A percentile compares a stretch with the other conserved stretches of the same genome.
Evolutionary conservation across 345 rosid genomes (phyloP).

Genomic region (Durio zibethinus): DNA sequence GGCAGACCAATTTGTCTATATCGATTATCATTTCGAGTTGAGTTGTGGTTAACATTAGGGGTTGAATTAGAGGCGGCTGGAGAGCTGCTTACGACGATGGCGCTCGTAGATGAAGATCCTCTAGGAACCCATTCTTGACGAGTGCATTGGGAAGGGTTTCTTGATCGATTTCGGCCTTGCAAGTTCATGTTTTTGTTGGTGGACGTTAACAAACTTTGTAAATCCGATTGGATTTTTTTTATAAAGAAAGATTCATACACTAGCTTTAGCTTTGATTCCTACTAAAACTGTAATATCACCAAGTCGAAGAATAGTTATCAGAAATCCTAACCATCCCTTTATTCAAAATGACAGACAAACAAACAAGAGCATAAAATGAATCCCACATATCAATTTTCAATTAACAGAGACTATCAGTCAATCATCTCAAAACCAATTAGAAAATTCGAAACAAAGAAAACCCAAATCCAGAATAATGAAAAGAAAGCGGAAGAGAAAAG

Average conservation of each 20-base stretch:
- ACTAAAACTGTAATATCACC: not conserved
- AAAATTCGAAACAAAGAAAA: not conserved
- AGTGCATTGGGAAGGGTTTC: constrained; percentile 29
- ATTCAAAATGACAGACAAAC: not conserved
- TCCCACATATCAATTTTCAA: not conserved
- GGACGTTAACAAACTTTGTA: not conserved
- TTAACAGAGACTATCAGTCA: not conserved
- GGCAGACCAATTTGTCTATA: constrained; percentile 27
- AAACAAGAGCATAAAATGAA: not conserved
- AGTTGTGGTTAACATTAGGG: constrained; percentile 16
- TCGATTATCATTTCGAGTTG: constrained; percentile 29
- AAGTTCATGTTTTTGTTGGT: constrained; percentile 44
- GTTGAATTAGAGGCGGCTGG: constrained; percentile 18
- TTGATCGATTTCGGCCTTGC: constrained; percentile 42
- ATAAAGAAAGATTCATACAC: not conserved
- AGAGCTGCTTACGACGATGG: constrained; percentile 21
- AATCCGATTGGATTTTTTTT: not conserved
- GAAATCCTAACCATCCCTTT: not conserved
- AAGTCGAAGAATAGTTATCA: not conserved
- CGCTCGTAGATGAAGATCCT: constrained; percentile 26
- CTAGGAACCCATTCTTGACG: constrained; percentile 82
- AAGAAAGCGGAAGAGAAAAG: not conserved
- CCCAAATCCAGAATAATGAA: not conserved
- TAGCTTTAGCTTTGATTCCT: not conserved
- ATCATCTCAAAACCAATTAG: not conserved